These are phyloP conservation scores for Alternaria gaisen DNA, from an alignment of 2,329 filamentous ascomycete genomes.

Conservation along the genomic window DNA sequence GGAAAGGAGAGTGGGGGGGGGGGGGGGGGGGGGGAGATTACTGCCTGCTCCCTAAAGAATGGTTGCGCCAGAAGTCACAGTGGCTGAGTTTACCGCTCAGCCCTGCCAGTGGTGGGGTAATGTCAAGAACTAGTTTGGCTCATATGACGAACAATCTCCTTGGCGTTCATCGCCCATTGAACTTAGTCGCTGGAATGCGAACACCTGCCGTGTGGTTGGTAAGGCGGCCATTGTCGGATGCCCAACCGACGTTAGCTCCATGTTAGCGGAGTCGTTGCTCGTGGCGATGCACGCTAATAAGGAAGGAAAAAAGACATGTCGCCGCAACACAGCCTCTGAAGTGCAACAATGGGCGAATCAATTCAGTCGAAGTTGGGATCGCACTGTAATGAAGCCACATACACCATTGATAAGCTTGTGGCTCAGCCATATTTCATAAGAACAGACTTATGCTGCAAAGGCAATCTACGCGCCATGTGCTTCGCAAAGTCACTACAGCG, in stretches of 20 bases:
- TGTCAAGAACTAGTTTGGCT: slow-evolving; percentile 1
- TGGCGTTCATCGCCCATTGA: slow-evolving; percentile 7
- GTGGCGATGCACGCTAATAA: slow-evolving; percentile 11
- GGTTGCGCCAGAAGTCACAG: neutral
- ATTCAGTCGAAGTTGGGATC: neutral
- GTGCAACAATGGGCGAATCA: neutral
- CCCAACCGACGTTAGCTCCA: neutral
- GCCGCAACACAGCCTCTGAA: slow-evolving; percentile 10
- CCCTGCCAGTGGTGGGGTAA: slow-evolving; percentile 12
- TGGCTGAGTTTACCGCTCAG: slow-evolving; percentile 16
- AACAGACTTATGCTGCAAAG: neutral
- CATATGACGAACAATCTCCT: slow-evolving; percentile 12
- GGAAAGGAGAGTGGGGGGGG: neutral
- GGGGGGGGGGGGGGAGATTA: neutral
- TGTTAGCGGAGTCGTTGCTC: slow-evolving; percentile 1
- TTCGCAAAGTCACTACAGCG: neutral
- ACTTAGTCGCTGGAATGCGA: slow-evolving; percentile 3
- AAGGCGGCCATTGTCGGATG: slow-evolving; percentile 2
- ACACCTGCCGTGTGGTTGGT: slow-evolving; percentile 7
- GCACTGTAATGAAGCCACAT: neutral
- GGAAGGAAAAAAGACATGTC: neutral
- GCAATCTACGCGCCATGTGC: neutral
- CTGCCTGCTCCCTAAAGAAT: neutral
- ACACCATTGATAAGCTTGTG: neutral
- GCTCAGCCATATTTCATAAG: neutral